A percentile compares a stretch with the other conserved stretches of the same genome.
phyloP scores from a whole-genome alignment of 306 rosid genomes.

The Vachellia collinsii region DNA sequence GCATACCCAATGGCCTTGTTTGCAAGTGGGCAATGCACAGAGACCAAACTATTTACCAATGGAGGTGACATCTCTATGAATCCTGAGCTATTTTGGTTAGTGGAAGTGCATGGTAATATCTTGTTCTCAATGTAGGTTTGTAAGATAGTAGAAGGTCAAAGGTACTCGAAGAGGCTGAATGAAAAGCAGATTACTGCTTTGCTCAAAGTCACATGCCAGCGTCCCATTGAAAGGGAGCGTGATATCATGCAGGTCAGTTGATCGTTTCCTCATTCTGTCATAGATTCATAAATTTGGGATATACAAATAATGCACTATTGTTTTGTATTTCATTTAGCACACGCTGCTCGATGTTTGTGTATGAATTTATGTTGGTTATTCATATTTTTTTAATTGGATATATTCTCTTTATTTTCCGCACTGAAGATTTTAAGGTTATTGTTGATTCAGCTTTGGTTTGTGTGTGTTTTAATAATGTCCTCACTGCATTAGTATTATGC shows the following conservation, averaged over 20 bases:
- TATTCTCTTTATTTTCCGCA: neutral
- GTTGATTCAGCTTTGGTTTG: neutral
- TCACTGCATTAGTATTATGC: neutral
- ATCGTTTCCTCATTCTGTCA: neutral
- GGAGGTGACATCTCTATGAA: conserved; percentile 60
- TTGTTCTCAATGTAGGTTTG: conserved; percentile 67
- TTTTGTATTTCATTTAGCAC: neutral
- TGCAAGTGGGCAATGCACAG: conserved; percentile 91
- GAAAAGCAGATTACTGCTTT: conserved; percentile 89
- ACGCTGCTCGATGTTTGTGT: neutral
- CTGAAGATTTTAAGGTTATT: neutral
- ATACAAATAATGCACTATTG: neutral
- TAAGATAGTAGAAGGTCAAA: conserved; percentile 93
- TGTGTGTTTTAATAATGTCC: neutral
- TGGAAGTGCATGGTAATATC: conserved; percentile 30
- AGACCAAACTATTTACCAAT: conserved; percentile 92
- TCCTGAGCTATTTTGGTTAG: neutral
- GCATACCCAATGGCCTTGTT: conserved; percentile 96
- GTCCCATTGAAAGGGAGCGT: conserved; percentile 81
- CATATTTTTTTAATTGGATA: neutral
- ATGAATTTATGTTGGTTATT: neutral
- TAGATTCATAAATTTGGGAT: neutral
- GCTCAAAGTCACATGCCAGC: conserved; percentile 92
- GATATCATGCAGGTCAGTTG: conserved; percentile 78
- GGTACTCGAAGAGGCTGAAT: conserved; percentile 85